Evolutionary conservation across 208 protist genomes (phyloP), one percentile per base, ranked within the genome.

Genomic region (Tetramitus jugosus): DNA sequence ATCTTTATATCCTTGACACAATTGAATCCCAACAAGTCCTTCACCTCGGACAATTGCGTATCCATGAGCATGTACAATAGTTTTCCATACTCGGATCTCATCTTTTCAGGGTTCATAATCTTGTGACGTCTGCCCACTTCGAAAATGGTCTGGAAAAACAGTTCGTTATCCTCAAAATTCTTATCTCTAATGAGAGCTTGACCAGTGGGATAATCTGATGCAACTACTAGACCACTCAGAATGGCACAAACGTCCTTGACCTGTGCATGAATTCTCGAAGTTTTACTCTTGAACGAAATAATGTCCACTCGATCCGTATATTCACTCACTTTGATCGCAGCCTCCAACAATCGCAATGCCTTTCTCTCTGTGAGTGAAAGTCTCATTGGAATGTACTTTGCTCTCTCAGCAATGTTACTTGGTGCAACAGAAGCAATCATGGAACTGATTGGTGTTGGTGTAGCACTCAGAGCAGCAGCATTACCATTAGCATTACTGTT

Each of bases 51-150:
- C 23, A 49, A 2, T 61, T 79, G 46, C 14, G 60, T 14, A 53
- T 80, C 79, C 53, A 67, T 20, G 52, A 82, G 31, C 6, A 72
- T 42, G 31, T 80, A 94, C 37, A 95, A 83, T 40, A 95, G 91
- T 83, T 95, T 95, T 37, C 91, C 91, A 78, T 96, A 96, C 78
- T 93, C 90, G 49, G 86, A 91, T 60, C 93, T 89, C 79, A 96
- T 88, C 82, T 93, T 83, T 80, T 96, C 93, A 1, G 91, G 91
- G 82, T 96, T 96, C 91, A 95, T 95, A 69, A 95, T 94, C 80
- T 96, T 96, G 78, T 94, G 94, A 52, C 93, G 86, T 49, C 93
- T 81, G 71, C 83, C 92, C 65, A 91, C 85, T 84, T 94, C 91
- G 72, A 94, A 84, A 0, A 60, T 53, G 3, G n/a, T 14, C 26